These are phyloP conservation scores for Lavandula angustifolia DNA, from an alignment of 257 asterid species.

Conservation along the genomic window DNA sequence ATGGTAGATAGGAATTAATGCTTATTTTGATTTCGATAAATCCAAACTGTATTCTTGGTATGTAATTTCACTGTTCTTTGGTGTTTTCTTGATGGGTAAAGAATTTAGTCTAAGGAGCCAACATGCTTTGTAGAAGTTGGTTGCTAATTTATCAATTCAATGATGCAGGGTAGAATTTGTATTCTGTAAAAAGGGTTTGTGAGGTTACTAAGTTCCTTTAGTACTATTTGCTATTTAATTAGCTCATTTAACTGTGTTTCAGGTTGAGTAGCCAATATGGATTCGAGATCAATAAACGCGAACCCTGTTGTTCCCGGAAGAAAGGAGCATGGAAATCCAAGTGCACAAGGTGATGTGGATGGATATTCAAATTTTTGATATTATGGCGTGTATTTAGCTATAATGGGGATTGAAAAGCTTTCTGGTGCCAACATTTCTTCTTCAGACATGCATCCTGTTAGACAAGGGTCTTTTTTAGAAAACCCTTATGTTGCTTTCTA, in stretches of 20 bases:
- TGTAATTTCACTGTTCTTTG: no score
- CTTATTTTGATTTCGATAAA: no score
- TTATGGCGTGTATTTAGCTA: conserved; percentile 22
- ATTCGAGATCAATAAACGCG: conserved; percentile 70
- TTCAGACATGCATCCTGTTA: no score
- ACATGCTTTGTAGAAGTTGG: no score
- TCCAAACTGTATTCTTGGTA: no score
- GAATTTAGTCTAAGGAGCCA: no score
- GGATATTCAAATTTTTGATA: conserved; percentile 79
- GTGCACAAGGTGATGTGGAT: conserved; percentile 47
- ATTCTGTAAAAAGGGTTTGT: background rate
- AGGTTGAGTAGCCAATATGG: conserved; percentile 56
- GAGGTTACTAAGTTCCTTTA: conserved; percentile 4
- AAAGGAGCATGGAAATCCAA: conserved; percentile 75
- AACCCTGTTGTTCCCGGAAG: conserved; percentile 78
- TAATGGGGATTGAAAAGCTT: no score
- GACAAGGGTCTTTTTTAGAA: no score
- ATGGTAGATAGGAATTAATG: no score
- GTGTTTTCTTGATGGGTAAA: no score
- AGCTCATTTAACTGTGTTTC: conserved; percentile 29
- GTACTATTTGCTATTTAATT: conserved; percentile 14
- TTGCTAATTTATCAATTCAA: background rate
- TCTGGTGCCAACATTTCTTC: no score
- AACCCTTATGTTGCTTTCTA: conserved; percentile 6
- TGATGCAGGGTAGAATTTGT: background rate